phyloP scores from a whole-genome alignment of 2,329 filamentous ascomycete species.

The Penicillium sp. region DNA sequence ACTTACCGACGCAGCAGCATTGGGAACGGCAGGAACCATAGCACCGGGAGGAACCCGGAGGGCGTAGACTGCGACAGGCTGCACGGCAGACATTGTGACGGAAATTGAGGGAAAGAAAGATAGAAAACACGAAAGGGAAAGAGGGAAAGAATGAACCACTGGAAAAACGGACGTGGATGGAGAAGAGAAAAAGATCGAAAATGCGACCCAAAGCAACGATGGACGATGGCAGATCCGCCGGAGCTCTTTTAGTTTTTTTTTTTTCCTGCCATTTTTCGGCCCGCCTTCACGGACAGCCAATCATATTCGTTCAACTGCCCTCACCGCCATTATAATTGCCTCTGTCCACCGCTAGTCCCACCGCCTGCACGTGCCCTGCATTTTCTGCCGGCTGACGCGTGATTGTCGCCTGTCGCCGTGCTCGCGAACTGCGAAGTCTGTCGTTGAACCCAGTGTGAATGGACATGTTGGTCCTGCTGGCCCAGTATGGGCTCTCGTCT shows the following conservation, averaged over 20 bases:
- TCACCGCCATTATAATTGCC: constrained; percentile 25
- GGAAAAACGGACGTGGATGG: constrained; percentile 25
- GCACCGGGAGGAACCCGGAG: constrained; percentile 86
- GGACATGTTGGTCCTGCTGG: constrained; percentile 27
- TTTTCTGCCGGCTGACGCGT: constrained; percentile 24
- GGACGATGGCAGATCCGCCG: constrained; percentile 17
- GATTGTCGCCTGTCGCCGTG: constrained; percentile 17
- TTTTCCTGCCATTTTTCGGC: constrained; percentile 23
- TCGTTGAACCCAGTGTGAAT: neutral
- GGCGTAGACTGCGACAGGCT: constrained; percentile 82
- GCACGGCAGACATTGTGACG: constrained; percentile 50
- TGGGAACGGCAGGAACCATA: constrained; percentile 76
- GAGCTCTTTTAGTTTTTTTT: constrained; percentile 26
- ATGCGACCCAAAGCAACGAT: constrained; percentile 24
- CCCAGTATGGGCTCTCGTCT: constrained; percentile 65
- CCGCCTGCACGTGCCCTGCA: constrained; percentile 15
- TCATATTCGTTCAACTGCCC: constrained; percentile 1
- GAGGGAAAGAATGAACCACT: constrained; percentile 25
- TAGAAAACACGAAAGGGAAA: constrained; percentile 18
- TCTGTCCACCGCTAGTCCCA: constrained; percentile 16
- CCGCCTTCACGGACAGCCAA: constrained; percentile 18
- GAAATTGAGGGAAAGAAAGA: constrained; percentile 11
- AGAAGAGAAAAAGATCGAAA: constrained; percentile 25
- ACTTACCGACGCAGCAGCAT: constrained; percentile 84
- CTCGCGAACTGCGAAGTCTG: neutral